Evolutionary conservation across 129 eudicot genomes (phyloP), one percentile per base, ranked within the genome.

Genomic region (Flaveria brownii): DNA sequence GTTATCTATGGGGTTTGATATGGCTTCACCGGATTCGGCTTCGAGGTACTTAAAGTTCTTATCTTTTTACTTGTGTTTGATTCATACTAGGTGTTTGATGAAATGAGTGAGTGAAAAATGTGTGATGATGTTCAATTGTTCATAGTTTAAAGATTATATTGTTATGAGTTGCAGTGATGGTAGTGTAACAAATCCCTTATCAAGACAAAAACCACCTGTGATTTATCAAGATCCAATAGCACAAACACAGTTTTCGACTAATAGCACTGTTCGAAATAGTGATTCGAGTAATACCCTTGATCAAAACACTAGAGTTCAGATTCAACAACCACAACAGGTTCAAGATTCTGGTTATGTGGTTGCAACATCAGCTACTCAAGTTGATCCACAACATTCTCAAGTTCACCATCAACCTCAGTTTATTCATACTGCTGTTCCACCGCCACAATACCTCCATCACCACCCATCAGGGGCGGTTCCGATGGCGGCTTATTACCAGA

Each of bases 21-120:
- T 88, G 88, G 65, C 84, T 59, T 92, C 98, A 28, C 98, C 98
- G 13, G 90, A 85, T 78, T 92, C 96, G 6, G 90, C 85, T 55
- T 90, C 89, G 17, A 90, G 98, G 98, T 90, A 88, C 14, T 14
- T 6, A 25, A 54, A 67, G 6, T 69, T 2, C 12, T 33, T 9
- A 41, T 4, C 54, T 70, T 41, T 52, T 56, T 49, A 16, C 6
- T 54, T 72, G 7, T 43, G 47, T 68, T 20, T 1, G 3, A 62
- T 78, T 78, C 73, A 25, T 54, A 11, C 61, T 30, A 45, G 42
- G 6, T 72, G 86, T 82, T 72, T 68, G 80, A 36, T 78, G 11
- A 69, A 72, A 51, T 52, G 74, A 6, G 50, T 12, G 6, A 12
- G 28, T 74, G 57, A 71, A 77, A 70, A 46, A 55, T 36, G 15